These are phyloP conservation scores for Diaporthe sp. DNA, from an alignment of 2,329 filamentous ascomycete species.

Conservation along the genomic window DNA sequence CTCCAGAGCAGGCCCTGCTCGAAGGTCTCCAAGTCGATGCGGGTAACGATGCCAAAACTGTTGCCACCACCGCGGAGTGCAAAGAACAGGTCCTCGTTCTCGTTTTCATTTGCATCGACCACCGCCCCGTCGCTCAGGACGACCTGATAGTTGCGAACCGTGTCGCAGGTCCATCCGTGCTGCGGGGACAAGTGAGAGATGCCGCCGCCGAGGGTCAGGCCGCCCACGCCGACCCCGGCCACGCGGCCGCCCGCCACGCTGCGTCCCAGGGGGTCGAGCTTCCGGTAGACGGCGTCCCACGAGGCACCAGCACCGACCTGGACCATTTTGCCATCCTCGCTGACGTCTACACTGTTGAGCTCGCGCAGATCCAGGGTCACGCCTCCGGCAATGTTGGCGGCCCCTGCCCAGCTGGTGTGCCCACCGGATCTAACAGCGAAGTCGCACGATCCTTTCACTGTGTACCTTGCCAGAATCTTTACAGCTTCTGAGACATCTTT, in stretches of 20 bases:
- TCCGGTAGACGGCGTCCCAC: slow-evolving; percentile 36
- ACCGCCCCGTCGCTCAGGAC: slow-evolving; percentile 4
- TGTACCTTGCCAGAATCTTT: neutral
- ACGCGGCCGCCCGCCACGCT: slow-evolving; percentile 40
- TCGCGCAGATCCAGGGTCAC: slow-evolving; percentile 23
- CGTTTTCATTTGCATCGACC: neutral
- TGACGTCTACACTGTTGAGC: neutral
- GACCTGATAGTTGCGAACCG: neutral
- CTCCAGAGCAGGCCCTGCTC: slow-evolving; percentile 28
- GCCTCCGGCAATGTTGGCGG: slow-evolving; percentile 3
- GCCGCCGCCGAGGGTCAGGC: slow-evolving; percentile 37
- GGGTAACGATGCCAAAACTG: slow-evolving; percentile 45
- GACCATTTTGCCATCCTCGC: neutral
- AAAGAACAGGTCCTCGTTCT: neutral
- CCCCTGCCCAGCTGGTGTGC: slow-evolving; percentile 18
- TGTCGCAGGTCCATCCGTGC: slow-evolving; percentile 25
- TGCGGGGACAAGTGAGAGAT: slow-evolving; percentile 14
- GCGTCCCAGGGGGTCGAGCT: slow-evolving; percentile 41
- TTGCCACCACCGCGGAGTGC: slow-evolving; percentile 35
- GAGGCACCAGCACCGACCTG: slow-evolving; percentile 34
- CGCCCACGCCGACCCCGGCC: slow-evolving; percentile 37
- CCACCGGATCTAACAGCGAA: slow-evolving; percentile 29
- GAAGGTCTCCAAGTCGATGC: slow-evolving; percentile 41
- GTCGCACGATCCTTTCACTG: neutral
- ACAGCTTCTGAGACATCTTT: neutral